Conservation (phyloP, 208 protist species). For the Leishmania lainsoni region DNA sequence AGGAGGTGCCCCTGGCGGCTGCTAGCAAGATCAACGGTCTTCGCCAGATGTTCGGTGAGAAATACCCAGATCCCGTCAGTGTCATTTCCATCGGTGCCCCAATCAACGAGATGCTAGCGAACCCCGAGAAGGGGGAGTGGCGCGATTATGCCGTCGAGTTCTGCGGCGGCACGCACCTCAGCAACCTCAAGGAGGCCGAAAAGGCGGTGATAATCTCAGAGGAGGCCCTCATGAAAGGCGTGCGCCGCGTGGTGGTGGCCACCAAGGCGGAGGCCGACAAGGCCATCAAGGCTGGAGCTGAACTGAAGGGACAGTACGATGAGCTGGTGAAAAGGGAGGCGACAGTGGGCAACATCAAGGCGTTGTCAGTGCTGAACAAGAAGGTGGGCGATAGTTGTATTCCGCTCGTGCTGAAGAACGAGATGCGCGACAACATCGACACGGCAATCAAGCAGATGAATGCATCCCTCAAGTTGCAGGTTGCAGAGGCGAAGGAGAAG, state of each 20-base stretch:
- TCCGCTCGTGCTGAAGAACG: constrained; percentile 79
- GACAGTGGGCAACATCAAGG: constrained; percentile 76
- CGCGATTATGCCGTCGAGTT: constrained; percentile 96
- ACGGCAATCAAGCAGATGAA: constrained; percentile 75
- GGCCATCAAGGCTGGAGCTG: constrained; percentile 51
- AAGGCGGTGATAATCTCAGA: constrained; percentile 94
- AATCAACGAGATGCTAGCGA: constrained; percentile 89
- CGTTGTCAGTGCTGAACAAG: constrained; percentile 91
- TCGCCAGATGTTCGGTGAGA: constrained; percentile 97
- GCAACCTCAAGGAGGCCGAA: constrained; percentile 81
- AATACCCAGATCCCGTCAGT: constrained; percentile 98
- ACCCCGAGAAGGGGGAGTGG: constrained; percentile 91
- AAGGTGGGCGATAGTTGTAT: constrained; percentile 83
- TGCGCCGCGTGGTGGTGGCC: constrained; percentile 83
- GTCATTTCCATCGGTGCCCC: constrained; percentile 96
- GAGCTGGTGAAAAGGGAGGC: constrained; percentile 33
- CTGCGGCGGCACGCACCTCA: constrained; percentile 97
- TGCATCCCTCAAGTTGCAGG: constrained; percentile 65
- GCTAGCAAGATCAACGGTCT: constrained; percentile 82
- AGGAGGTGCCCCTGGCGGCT: constrained; percentile 84
- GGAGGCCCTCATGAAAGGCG: constrained; percentile 94
- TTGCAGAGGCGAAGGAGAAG: constrained; percentile 71
- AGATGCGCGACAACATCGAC: constrained; percentile 84
- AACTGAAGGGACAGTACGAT: constrained; percentile 59
- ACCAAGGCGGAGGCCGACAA: constrained; percentile 70